phyloP scores from a whole-genome alignment of 371 early-diverging fungal species.

The Mortierella sp. region DNA sequence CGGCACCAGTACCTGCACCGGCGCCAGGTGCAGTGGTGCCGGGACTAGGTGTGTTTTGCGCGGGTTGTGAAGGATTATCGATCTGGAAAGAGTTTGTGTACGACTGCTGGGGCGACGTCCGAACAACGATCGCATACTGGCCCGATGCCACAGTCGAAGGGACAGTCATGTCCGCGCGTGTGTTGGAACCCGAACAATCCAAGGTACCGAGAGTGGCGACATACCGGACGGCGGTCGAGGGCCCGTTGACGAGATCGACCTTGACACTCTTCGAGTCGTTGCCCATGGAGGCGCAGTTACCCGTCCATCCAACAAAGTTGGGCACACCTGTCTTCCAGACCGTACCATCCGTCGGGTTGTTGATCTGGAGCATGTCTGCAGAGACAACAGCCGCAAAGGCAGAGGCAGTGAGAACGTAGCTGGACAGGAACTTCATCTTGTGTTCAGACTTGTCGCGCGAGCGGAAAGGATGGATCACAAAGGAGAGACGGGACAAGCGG shows the following conservation, averaged over 20 bases:
- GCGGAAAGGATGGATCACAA: no score
- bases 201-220: constrained; percentile 40
- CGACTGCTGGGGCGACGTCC: constrained; percentile 38
- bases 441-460: no score
- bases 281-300: constrained; percentile 50
- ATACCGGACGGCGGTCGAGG: constrained; percentile 36
- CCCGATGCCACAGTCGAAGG: constrained; percentile 36
- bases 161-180: constrained; percentile 43
- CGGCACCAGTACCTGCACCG: neutral
- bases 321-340: constrained; percentile 34
- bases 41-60: neutral
- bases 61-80: constrained; percentile 32
- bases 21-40: neutral
- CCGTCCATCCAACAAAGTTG: constrained; percentile 46
- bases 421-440: constrained; percentile 29
- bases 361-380: constrained; percentile 48
- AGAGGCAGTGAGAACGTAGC: constrained; percentile 11
- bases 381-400: constrained; percentile 14
- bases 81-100: constrained; percentile 43
- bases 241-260: constrained; percentile 46
- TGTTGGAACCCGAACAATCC: constrained; percentile 38
- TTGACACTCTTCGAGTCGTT: constrained; percentile 34
- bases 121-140: constrained; percentile 37
- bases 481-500: no score
- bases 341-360: constrained; percentile 44